phyloP scores from a whole-genome alignment of 2,329 filamentous ascomycete genomes.

The Botryotinia globosa region DNA sequence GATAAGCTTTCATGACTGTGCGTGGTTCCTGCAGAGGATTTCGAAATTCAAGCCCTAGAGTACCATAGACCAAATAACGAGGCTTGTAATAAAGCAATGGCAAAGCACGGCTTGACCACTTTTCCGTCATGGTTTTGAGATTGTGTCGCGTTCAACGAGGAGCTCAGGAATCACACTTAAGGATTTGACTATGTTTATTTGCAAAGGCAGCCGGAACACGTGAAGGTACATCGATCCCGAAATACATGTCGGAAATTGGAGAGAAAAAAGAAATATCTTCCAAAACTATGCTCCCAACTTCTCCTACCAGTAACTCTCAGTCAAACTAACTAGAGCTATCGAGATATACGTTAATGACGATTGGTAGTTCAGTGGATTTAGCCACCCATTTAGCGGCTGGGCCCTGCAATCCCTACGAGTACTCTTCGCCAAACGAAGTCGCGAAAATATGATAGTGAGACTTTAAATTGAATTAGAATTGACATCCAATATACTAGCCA shows the following conservation, averaged over 20 bases:
- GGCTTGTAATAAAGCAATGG: neutral
- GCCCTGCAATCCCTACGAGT: neutral
- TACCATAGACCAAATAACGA: neutral
- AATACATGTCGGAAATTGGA: neutral
- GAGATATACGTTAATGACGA: neutral
- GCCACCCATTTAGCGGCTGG: neutral
- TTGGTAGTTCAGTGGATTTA: neutral
- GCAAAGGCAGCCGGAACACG: neutral
- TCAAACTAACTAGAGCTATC: neutral
- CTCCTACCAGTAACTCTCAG: neutral
- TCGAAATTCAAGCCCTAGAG: neutral
- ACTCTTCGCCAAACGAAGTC: neutral
- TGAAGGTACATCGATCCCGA: neutral
- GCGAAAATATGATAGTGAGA: neutral
- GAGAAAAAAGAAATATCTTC: neutral
- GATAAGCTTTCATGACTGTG: neutral
- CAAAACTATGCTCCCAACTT: neutral
- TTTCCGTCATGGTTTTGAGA: neutral
- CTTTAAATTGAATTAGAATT: neutral
- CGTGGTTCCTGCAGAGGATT: neutral
- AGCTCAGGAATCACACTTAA: neutral
- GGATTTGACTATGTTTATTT: neutral
- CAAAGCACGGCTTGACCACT: neutral
- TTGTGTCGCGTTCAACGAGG: neutral
- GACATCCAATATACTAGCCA: neutral